These are phyloP conservation scores for Elsinoe batatas DNA, from an alignment of 2,329 filamentous ascomycete species.

Conservation along the genomic window DNA sequence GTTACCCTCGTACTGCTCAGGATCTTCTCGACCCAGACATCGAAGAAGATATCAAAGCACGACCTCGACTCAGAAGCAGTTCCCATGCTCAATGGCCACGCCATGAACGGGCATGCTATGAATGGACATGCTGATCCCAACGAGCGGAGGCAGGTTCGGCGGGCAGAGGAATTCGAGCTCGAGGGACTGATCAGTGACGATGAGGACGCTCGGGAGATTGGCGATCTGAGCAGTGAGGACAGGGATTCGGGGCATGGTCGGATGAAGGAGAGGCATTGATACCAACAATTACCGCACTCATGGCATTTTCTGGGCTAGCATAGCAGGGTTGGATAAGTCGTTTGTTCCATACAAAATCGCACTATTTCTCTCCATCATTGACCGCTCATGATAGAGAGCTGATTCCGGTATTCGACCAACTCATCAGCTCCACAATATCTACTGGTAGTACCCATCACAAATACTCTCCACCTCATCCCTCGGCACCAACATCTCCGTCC, in stretches of 20 bases:
- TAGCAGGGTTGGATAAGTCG: too few species aligned
- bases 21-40: slow-evolving; percentile 59
- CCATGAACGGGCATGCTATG: slow-evolving; percentile 15
- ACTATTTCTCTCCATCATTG: too few species aligned
- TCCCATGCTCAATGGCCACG: slow-evolving; percentile 20
- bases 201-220: slow-evolving; percentile 44
- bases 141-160: slow-evolving; percentile 47
- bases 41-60: slow-evolving; percentile 33
- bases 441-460: too few species aligned
- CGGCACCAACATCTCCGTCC: too few species aligned
- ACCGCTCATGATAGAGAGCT: too few species aligned
- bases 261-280: slow-evolving; percentile 4
- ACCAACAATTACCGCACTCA: too few species aligned
- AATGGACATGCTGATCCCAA: slow-evolving; percentile 42
- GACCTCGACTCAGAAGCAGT: slow-evolving; percentile 24
- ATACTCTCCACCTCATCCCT: too few species aligned
- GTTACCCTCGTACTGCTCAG: slow-evolving; percentile 46
- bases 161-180: slow-evolving; percentile 89
- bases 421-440: too few species aligned
- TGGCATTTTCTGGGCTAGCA: too few species aligned
- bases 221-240: slow-evolving; percentile 1
- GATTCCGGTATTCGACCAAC: too few species aligned
- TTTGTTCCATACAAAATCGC: too few species aligned
- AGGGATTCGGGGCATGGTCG: slow-evolving; percentile 1
- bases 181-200: slow-evolving; percentile 85